Evolutionary conservation across 1,284 basidiomycete species (phyloP).

Genomic region (Exobasidium rhododendri): DNA sequence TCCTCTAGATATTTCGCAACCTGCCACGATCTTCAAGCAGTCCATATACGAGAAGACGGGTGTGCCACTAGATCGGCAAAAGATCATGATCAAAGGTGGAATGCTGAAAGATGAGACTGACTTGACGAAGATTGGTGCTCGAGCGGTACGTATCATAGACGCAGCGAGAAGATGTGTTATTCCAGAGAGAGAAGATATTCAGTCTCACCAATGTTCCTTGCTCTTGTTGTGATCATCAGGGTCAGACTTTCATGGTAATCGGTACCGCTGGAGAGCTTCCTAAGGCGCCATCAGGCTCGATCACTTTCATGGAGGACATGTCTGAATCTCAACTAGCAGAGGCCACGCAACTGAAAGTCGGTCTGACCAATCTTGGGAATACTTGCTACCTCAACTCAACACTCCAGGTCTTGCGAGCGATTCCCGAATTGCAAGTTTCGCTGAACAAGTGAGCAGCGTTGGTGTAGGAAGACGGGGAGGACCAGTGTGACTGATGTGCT

Average conservation of each 20-base stretch:
- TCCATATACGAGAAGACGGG: conserved; percentile 76
- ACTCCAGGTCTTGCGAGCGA: conserved; percentile 81
- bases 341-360: conserved; percentile 55
- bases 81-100: conserved; percentile 95
- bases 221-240: conserved; percentile 20
- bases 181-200: too few relatives aligned
- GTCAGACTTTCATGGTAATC: conserved; percentile 49
- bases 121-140: conserved; percentile 76
- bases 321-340: conserved; percentile 74
- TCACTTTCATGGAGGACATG: conserved; percentile 84
- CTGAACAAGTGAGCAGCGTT: conserved; percentile 56
- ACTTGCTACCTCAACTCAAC: conserved; percentile 97
- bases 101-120: conserved; percentile 79
- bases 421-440: conserved; percentile 73
- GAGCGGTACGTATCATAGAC: conserved; percentile 60
- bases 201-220: neutral
- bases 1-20: conserved; percentile 66
- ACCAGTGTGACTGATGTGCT: neutral
- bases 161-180: neutral
- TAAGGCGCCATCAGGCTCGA: conserved; percentile 72
- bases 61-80: conserved; percentile 84
- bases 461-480: conserved; percentile 31
- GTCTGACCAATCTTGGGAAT: conserved; percentile 63
- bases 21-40: conserved; percentile 75
- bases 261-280: conserved; percentile 89